phyloP scores from a whole-genome alignment of 768 basidiomycete species.

The Ramaria sp. region DNA sequence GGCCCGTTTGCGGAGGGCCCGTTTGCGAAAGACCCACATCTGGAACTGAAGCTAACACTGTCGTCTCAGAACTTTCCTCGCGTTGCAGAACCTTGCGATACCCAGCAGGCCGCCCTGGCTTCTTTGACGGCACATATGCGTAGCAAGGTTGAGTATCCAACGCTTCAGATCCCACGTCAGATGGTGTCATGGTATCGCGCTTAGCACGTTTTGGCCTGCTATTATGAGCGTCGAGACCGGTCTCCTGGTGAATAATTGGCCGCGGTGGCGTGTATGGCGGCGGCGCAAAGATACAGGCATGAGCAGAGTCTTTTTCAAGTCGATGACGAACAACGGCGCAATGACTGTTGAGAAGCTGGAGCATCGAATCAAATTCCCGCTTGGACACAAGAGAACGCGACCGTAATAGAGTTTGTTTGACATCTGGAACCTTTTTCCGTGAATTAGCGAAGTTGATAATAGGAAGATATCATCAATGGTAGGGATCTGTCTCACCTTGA shows the following conservation, averaged over 20 bases:
- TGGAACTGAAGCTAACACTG: too few relatives aligned
- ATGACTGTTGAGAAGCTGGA: constrained; percentile 8
- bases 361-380: constrained; percentile 9
- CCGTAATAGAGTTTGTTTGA: constrained; percentile 1
- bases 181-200: background rate
- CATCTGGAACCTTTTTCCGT: constrained; percentile 3
- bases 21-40: too few relatives aligned
- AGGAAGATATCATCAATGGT: background rate
- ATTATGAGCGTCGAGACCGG: background rate
- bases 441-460: background rate
- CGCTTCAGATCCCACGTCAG: background rate
- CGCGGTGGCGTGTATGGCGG: background rate
- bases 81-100: background rate
- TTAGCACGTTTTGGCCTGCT: background rate
- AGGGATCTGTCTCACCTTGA: background rate
- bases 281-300: background rate
- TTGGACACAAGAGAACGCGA: constrained; percentile 5
- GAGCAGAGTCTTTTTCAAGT: background rate
- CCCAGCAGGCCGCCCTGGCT: background rate
- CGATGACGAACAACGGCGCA: constrained; percentile 1
- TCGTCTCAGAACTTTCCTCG: background rate
- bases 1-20: too few relatives aligned
- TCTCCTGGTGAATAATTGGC: background rate
- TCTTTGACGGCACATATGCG: background rate
- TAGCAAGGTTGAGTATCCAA: background rate